Evolutionary conservation across 2,329 filamentous ascomycete species (phyloP), one percentile per base, ranked within the genome.

Genomic region (Penicillium sp.): DNA sequence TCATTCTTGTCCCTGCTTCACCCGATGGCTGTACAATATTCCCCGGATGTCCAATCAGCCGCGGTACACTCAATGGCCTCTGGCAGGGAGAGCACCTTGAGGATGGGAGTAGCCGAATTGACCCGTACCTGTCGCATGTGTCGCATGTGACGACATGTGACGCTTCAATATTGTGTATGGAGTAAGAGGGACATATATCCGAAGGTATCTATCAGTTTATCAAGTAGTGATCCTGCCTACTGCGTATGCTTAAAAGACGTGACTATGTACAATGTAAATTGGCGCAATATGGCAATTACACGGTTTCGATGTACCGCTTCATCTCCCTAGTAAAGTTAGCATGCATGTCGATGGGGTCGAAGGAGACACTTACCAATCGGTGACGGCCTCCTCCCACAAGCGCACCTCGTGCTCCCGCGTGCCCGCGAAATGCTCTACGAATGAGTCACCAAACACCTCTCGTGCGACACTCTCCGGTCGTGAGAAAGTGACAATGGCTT

Each of bases 381-480:
- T 97, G 5, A 97, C 93, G 2, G 92, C 92, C 73, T 97, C 93
- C 66, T 97, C 92, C 89, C 90, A 99, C 18, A 96, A 76, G 57
- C 90, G 80, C 55, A 94, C 83, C 76, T 99, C 94, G 74, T 99
- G 92, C 72, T 96, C 88, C 60, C 94, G 84, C 16, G 93, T 96
- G 14, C 94, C 94, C 11, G 88, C 91, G 77, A 88, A 99, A 73
- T 97, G 94, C 14, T 97, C 92, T 3, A 99, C 94, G 75, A 99
- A 99, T 8, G 88, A 90, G 71, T 97, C 89, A 0, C 94, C 94
- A 74, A 99, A 90, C 0, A 96, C 90, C 71, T 97, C 90, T 54
- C 94, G 83, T n/a, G 94, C 94, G 14, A 97, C 81, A 71, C 93
- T 97, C 1, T 84, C 90, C 65, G 86, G 83, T 29, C 84, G 79